Evolutionary conservation across 352 stramenopile genomes (phyloP).

Genomic region (Globisporangium viniferum): DNA sequence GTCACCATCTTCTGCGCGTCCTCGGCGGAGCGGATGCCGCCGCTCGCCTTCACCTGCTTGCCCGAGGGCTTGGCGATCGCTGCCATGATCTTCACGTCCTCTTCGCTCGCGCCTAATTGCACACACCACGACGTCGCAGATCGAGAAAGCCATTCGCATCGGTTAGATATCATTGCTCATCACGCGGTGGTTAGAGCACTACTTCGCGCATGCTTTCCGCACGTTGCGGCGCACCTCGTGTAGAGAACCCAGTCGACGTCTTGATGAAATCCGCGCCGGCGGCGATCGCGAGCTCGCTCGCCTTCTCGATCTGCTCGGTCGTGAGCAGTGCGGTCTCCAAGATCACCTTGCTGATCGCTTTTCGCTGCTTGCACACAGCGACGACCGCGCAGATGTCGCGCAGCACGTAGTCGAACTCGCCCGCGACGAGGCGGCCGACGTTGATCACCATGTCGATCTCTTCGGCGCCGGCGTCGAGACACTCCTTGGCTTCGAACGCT

Average conservation of each 20-base stretch:
- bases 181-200: too few relatives aligned
- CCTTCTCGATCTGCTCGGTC: conserved; percentile 63
- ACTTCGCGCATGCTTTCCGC: too few relatives aligned
- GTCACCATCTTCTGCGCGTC: conserved; percentile 74
- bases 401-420: conserved; percentile 72
- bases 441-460: conserved; percentile 90
- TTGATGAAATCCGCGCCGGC: conserved; percentile 86
- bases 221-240: conserved; percentile 33
- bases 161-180: conserved; percentile 4
- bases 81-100: conserved; percentile 76
- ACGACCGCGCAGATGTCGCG: conserved; percentile 74
- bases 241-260: conserved; percentile 84
- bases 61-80: conserved; percentile 48
- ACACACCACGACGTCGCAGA: too few relatives aligned
- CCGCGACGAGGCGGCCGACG: conserved; percentile 54
- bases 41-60: conserved; percentile 82
- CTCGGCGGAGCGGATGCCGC: conserved; percentile 62
- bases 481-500: conserved; percentile 66
- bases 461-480: conserved; percentile 64
- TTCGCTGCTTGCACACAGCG: conserved; percentile 55
- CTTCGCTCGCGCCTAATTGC: conserved; percentile 54
- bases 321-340: conserved; percentile 79
- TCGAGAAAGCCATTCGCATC: too few relatives aligned
- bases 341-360: conserved; percentile 76
- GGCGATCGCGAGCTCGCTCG: conserved; percentile 60